phyloP scores from a whole-genome alignment of 257 asterid species.

The Rauvolfia tetraphylla region DNA sequence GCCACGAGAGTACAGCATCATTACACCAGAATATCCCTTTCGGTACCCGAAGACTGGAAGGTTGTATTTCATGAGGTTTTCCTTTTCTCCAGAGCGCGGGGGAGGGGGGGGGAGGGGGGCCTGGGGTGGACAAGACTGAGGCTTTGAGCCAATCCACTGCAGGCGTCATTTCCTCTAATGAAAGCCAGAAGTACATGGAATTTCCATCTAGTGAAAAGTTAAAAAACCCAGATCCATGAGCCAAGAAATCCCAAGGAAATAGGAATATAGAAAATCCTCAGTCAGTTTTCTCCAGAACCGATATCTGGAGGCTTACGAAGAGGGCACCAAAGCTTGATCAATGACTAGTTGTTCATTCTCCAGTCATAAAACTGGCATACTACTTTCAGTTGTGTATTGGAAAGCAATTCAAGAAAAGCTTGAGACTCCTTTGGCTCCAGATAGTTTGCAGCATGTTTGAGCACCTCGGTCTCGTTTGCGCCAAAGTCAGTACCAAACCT shows the following conservation, averaged over 20 bases:
- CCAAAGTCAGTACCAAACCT: slow-evolving; percentile 86
- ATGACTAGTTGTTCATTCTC: slow-evolving; percentile 62
- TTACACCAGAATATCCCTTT: no score
- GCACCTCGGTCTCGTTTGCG: slow-evolving; percentile 68
- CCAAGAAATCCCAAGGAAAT: no score
- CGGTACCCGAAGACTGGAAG: no score
- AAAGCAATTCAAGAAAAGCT: slow-evolving; percentile 64
- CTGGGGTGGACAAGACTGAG: no score
- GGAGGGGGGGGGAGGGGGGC: no score
- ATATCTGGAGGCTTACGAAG: background rate
- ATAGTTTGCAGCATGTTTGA: slow-evolving; percentile 81
- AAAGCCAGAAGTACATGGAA: background rate
- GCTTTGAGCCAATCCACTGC: no score
- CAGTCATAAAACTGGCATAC: slow-evolving; percentile 64
- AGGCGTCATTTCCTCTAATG: no score
- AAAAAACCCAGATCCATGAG: background rate
- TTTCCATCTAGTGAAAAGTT: background rate
- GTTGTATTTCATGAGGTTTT: no score
- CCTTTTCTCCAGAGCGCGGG: no score
- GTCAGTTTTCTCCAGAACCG: slow-evolving; percentile 11
- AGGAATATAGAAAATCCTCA: background rate
- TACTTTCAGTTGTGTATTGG: slow-evolving; percentile 56
- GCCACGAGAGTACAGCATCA: no score
- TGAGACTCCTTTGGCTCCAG: slow-evolving; percentile 49
- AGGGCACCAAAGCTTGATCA: background rate